Conservation (phyloP, 192 early-diverging fungal species). For the Linnemannia schmuckeri region DNA sequence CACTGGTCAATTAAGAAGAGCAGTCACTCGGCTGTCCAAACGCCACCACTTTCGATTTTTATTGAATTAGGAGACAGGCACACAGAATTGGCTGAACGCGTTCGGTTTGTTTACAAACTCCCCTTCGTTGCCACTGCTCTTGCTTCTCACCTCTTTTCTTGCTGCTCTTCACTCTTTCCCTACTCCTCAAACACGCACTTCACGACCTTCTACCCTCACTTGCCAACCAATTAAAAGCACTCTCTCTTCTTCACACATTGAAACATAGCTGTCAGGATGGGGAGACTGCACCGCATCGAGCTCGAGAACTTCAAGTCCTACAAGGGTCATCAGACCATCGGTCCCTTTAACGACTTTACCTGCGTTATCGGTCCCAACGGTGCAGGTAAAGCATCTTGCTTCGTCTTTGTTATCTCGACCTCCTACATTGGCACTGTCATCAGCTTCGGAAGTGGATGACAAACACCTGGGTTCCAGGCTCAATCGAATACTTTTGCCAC, state of each 20-base stretch:
- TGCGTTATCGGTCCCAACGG: conserved; percentile 98
- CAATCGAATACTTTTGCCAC: conserved; percentile 27
- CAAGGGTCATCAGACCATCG: conserved; percentile 93
- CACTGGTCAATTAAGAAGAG: background rate
- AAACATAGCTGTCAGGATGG: conserved; percentile 61
- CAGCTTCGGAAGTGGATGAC: background rate
- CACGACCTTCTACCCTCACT: background rate
- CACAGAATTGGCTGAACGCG: background rate
- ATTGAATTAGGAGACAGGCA: background rate
- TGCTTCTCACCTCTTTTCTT: background rate
- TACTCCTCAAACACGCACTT: background rate
- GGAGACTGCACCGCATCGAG: conserved; percentile 89
- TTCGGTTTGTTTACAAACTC: conserved; percentile 14
- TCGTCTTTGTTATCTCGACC: background rate
- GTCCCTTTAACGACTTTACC: conserved; percentile 95
- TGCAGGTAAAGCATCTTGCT: conserved; percentile 68
- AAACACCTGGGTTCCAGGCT: background rate
- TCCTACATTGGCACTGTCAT: background rate
- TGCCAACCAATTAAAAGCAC: background rate
- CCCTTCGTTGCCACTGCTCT: conserved; percentile 26
- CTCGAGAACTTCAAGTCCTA: conserved; percentile 99
- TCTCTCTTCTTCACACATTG: background rate
- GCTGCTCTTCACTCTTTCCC: background rate
- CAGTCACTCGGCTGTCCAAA: background rate
- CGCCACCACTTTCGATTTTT: no score